Evolutionary conservation across 78 protist genomes (phyloP).

Genomic region (Dictyostelium citrinum): DNA sequence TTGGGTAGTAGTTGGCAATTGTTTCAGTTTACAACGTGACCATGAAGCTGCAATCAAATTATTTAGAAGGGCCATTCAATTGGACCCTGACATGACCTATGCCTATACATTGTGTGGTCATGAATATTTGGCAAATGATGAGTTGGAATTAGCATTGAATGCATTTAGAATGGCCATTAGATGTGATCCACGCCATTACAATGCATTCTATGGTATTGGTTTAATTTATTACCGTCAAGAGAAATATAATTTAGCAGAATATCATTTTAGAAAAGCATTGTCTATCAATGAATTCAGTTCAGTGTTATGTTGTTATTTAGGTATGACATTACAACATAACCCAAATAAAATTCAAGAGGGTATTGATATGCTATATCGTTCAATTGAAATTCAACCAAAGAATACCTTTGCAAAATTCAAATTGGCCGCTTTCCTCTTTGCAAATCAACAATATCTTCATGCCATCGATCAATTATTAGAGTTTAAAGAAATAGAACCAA

Average conservation of each 20-base stretch:
- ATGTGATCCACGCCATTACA: conserved; percentile 90
- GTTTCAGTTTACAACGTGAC: conserved; percentile 88
- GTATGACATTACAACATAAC: conserved; percentile 84
- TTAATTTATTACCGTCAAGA: conserved; percentile 86
- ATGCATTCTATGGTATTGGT: conserved; percentile 91
- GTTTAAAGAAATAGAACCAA: conserved; percentile 83
- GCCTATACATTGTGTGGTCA: conserved; percentile 94
- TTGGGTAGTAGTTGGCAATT: conserved; percentile 91
- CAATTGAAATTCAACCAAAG: conserved; percentile 79
- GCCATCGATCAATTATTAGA: conserved; percentile 65
- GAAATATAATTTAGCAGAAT: conserved; percentile 89
- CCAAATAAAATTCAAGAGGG: conserved; percentile 58
- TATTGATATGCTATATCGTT: conserved; percentile 33
- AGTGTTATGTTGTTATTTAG: conserved; percentile 88
- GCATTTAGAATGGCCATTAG: conserved; percentile 85
- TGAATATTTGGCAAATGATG: conserved; percentile 90
- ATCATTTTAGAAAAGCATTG: conserved; percentile 87
- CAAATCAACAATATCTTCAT: conserved; percentile 31
- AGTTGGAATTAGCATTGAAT: conserved; percentile 86
- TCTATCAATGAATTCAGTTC: conserved; percentile 84
- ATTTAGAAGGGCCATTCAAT: conserved; percentile 81
- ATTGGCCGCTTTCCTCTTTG: conserved; percentile 49
- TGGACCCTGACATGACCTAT: conserved; percentile 87
- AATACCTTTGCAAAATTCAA: conserved; percentile 86
- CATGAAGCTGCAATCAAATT: conserved; percentile 89